Evolutionary conservation across 805 yeast species (phyloP), one percentile per base, ranked within the genome.

Genomic region (Kazachstania bromeliacearum): DNA sequence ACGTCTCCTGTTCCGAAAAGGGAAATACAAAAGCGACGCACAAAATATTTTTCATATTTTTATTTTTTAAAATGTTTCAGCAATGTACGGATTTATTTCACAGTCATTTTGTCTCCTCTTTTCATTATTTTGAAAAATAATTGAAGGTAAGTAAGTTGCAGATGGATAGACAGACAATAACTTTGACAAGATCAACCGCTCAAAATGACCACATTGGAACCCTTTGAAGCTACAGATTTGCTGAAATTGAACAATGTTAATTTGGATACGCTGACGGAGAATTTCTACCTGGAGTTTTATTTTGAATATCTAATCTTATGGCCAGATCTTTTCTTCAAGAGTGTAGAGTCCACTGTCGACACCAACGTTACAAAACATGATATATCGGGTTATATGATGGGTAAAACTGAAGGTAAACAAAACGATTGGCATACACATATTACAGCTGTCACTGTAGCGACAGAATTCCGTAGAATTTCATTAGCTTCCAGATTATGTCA

Each of bases 371-470:
- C 39, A 10, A 24, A 33, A 5, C 37, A 39, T 27, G 43, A 50
- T n/a, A 44, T 56, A 4, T 62, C 83, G 23, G 89, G 88, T 0
- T 81, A 82, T 54, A 79, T 92, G 94, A 76, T 92, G 76, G 97
- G 94, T n/a, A 92, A 92, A 57, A 79, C 94, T 1, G 98, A 92
- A 57, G 98, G 98, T 0, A 66, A 66, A 25, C 75, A 70, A 4
- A 74, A 70, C 32, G 92, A 87, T 41, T 89, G 96, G 95, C 99
- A 92, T 53, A 75, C 95, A 1, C 99, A 92, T 57, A 87, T 92
- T 34, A 85, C 97, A 0, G 97, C 98, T 0, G 95, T 92, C 3
- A 87, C 97, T 0, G 81, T 92, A 1, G 80, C 81, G 40, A 79
- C 84, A 9, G 78, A 75, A 35, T 89, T 80, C 57, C 64, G 99